A percentile compares a stretch with the other conserved stretches of the same genome.
Conservation (phyloP, 2,329 filamentous ascomycete genomes). For the Sporothrix brunneoviolacea region DNA sequence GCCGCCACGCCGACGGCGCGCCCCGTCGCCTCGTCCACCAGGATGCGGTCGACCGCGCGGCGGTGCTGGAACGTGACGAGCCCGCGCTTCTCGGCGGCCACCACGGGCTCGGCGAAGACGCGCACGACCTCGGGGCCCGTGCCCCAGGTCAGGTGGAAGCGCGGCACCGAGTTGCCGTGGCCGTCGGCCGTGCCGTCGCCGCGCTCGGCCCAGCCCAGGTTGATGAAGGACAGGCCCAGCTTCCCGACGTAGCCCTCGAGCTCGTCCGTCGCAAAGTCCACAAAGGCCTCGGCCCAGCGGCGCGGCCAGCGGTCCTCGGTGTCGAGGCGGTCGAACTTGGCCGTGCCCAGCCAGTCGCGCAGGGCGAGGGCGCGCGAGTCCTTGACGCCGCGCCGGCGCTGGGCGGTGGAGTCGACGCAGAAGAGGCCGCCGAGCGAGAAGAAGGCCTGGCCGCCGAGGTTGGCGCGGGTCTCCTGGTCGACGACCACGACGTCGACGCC, state of each 20-base stretch:
- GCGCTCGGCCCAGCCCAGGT: slow-evolving; percentile 56
- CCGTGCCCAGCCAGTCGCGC: slow-evolving; percentile 53
- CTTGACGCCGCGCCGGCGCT: slow-evolving; percentile 51
- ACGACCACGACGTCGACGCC: slow-evolving; percentile 44
- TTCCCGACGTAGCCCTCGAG: slow-evolving; percentile 52
- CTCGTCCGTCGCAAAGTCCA: slow-evolving; percentile 53
- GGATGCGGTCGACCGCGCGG: slow-evolving; percentile 50
- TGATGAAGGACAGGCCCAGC: slow-evolving; percentile 44
- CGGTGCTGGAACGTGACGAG: slow-evolving; percentile 49
- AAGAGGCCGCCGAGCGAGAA: slow-evolving; percentile 59
- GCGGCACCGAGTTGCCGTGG: slow-evolving; percentile 55
- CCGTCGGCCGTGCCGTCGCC: slow-evolving; percentile 49
- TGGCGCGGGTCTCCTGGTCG: slow-evolving; percentile 52
- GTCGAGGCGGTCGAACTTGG: slow-evolving; percentile 48
- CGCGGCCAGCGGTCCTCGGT: slow-evolving; percentile 51
- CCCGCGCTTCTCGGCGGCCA: slow-evolving; percentile 44
- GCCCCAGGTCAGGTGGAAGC: slow-evolving; percentile 59
- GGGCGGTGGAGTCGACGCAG: slow-evolving; percentile 49
- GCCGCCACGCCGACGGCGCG: slow-evolving; percentile 48
- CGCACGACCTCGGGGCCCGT: slow-evolving; percentile 54
- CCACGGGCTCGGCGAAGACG: slow-evolving; percentile 50
- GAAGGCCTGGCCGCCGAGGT: slow-evolving; percentile 56
- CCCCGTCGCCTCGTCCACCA: slow-evolving; percentile 44
- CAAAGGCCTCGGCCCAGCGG: slow-evolving; percentile 57
- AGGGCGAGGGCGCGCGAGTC: slow-evolving; percentile 51